These are phyloP conservation scores for Lepidium africanum DNA, from an alignment of 345 rosid genomes.

Conservation along the genomic window DNA sequence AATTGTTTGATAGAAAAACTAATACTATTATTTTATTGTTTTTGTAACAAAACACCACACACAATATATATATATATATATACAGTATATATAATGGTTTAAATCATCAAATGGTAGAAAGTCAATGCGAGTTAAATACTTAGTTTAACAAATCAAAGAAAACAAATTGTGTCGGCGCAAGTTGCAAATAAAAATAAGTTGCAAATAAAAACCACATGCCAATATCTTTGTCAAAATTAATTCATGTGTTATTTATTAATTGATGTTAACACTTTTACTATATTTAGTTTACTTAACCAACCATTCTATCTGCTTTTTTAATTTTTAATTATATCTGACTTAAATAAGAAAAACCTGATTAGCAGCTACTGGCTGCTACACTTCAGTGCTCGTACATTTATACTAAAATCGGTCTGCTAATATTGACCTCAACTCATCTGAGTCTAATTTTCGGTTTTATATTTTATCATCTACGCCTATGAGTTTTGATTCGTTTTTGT, in stretches of 20 bases:
- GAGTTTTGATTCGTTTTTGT: not conserved
- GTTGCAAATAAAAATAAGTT: conserved; percentile 22
- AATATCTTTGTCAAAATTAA: conserved; percentile 2
- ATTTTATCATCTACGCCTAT: not conserved
- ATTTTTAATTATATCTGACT: not conserved
- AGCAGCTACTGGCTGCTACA: not conserved
- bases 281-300: conserved; percentile 4
- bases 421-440: not conserved
- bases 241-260: conserved; percentile 3
- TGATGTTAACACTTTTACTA: conserved; percentile 10
- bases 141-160: not conserved
- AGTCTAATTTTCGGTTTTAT: not conserved
- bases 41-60: too few species aligned
- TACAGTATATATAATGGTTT: too few species aligned
- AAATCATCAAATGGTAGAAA: not conserved
- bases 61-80: too few species aligned
- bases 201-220: conserved; percentile 12
- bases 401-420: not conserved
- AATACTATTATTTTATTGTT: too few species aligned
- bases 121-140: not conserved
- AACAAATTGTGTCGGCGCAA: conserved; percentile 21
- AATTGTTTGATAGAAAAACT: too few species aligned
- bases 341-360: not conserved
- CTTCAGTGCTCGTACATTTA: not conserved
- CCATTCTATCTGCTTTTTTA: not conserved